Conservation (phyloP, 73 alveolate species). For the Paramecium tetraurelia region DNA sequence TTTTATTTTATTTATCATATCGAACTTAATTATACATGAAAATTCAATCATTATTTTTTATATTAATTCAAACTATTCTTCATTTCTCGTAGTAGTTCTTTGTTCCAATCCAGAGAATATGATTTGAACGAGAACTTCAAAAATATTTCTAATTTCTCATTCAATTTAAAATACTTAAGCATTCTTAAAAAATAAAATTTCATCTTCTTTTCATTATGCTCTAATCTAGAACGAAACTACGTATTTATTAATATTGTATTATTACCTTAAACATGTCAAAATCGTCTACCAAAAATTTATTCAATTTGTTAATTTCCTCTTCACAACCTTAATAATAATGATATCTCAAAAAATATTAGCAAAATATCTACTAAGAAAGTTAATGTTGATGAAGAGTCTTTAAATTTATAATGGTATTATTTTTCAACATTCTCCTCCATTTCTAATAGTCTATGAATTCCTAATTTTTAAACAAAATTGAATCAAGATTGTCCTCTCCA, state of each 20-base stretch:
- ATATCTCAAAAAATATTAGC: neutral
- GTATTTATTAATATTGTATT: neutral
- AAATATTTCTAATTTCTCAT: neutral
- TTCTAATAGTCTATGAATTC: neutral
- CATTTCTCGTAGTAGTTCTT: neutral
- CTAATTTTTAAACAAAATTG: neutral
- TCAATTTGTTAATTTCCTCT: neutral
- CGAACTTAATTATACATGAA: neutral
- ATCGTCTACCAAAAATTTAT: neutral
- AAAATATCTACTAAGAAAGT: neutral
- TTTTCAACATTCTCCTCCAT: neutral
- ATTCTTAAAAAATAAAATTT: neutral
- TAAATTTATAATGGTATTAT: neutral
- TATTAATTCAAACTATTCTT: neutral
- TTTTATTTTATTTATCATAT: neutral
- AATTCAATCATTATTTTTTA: neutral
- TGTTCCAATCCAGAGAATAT: neutral
- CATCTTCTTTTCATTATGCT: neutral
- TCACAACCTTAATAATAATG: neutral
- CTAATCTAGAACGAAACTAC: neutral
- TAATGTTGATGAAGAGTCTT: neutral
- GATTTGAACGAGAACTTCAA: neutral
- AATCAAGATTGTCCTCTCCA: neutral
- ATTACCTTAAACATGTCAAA: neutral
- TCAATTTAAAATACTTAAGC: neutral